These are phyloP conservation scores for Aspergillus egyptiacus DNA, from an alignment of 495 filamentous ascomycete species.

Conservation along the genomic window DNA sequence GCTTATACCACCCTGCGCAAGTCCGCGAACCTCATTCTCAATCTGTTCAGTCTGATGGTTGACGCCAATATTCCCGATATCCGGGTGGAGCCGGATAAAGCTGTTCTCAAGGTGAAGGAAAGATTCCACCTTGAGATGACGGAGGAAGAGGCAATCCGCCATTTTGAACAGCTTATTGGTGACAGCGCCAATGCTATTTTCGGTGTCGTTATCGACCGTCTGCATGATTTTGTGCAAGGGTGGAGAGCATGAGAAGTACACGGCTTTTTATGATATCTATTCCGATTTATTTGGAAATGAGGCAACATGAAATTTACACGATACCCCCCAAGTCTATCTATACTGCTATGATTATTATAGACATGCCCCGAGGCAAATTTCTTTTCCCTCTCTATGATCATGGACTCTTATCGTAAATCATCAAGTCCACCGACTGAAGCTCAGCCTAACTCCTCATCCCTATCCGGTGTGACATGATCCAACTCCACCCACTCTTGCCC, in stretches of 20 bases:
- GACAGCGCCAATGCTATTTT: slow-evolving; percentile 83
- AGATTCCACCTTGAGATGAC: slow-evolving; percentile 86
- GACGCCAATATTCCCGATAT: slow-evolving; percentile 97
- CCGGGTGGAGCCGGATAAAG: slow-evolving; percentile 83
- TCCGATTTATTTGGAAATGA: too few species aligned
- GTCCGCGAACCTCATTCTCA: slow-evolving; percentile 84
- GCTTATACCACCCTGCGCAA: slow-evolving; percentile 90
- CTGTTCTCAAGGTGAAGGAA: slow-evolving; percentile 90
- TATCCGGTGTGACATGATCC: slow-evolving; percentile 3
- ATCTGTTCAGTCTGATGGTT: slow-evolving; percentile 93
- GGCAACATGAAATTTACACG: too few species aligned
- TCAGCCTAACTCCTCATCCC: slow-evolving; percentile 24
- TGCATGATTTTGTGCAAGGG: slow-evolving; percentile 90
- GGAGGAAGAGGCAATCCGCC: slow-evolving; percentile 86
- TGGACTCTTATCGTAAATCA: not conserved
- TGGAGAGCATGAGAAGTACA: slow-evolving; percentile 58
- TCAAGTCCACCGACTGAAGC: not conserved
- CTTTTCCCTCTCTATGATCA: not conserved
- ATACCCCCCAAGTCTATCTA: not conserved
- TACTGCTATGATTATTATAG: not conserved
- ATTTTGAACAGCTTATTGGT: slow-evolving; percentile 81
- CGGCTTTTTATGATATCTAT: not conserved
- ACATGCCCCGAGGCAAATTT: not conserved
- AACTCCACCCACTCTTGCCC: slow-evolving; percentile 29
- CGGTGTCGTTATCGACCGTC: slow-evolving; percentile 87